phyloP scores from a whole-genome alignment of 2,329 filamentous ascomycete genomes.

The Colletotrichum theobromicola region DNA sequence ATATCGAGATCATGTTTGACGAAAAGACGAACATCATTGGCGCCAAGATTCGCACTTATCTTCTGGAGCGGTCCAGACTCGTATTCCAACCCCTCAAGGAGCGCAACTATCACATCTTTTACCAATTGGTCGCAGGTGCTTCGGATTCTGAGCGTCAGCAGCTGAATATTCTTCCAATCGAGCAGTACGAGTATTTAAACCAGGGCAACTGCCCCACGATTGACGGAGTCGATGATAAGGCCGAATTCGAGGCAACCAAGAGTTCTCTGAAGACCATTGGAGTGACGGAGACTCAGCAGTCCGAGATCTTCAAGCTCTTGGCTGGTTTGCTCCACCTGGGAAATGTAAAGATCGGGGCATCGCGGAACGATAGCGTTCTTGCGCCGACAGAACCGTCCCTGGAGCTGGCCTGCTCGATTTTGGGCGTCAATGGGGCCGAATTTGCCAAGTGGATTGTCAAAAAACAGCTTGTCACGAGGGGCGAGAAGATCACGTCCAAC shows the following conservation, averaged over 20 bases:
- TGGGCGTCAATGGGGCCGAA: constrained; percentile 84
- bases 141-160: constrained; percentile 82
- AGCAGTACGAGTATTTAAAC: constrained; percentile 95
- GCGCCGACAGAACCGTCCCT: constrained; percentile 82
- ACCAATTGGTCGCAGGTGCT: constrained; percentile 94
- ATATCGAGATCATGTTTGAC: constrained; percentile 99
- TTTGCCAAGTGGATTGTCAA: constrained; percentile 99
- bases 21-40: constrained; percentile 94
- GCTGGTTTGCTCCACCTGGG: constrained; percentile 92
- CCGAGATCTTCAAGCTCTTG: constrained; percentile 86
- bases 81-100: constrained; percentile 98
- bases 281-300: constrained; percentile 74
- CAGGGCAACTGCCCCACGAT: constrained; percentile 92
- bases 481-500: constrained; percentile 97
- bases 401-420: constrained; percentile 78
- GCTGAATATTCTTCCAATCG: constrained; percentile 78
- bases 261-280: constrained; percentile 89
- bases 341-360: constrained; percentile 94
- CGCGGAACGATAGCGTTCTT: constrained; percentile 85
- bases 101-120: constrained; percentile 99
- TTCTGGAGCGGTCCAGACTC: constrained; percentile 91
- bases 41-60: constrained; percentile 94
- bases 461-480: constrained; percentile 95
- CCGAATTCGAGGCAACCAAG: constrained; percentile 89
- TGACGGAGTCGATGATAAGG: constrained; percentile 93